Evolutionary conservation across 192 early-diverging fungal species (phyloP).

Genomic region (Physocladia obscura): DNA sequence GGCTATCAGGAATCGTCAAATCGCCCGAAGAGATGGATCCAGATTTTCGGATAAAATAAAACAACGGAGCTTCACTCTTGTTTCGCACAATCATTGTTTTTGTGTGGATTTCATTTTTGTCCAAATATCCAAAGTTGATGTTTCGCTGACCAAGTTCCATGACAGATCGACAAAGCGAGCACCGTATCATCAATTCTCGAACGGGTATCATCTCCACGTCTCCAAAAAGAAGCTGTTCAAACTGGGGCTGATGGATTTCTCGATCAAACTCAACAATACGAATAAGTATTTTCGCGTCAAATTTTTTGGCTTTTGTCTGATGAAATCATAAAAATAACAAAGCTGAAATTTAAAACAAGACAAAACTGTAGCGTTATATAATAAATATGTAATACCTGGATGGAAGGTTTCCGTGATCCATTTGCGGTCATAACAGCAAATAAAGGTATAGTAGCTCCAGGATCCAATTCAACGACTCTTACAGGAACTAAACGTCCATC

Average conservation of each 20-base stretch:
- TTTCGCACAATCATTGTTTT: conserved; percentile 90
- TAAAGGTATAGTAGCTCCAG: conserved; percentile 65
- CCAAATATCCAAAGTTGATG: conserved; percentile 93
- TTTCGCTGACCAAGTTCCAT: conserved; percentile 95
- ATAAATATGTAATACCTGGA: no score
- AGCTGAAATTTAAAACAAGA: neutral
- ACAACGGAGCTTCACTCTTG: conserved; percentile 80
- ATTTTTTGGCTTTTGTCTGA: conserved; percentile 69
- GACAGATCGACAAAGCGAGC: conserved; percentile 76
- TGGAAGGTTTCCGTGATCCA: conserved; percentile 51
- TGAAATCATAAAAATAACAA: neutral
- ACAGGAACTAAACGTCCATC: conserved; percentile 68
- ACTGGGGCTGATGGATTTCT: conserved; percentile 77
- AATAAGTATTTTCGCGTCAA: conserved; percentile 82
- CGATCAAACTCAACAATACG: conserved; percentile 83
- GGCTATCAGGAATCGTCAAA: conserved; percentile 73
- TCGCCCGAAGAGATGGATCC: conserved; percentile 94
- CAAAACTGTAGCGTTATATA: no score
- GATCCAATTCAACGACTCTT: conserved; percentile 60
- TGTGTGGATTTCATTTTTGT: conserved; percentile 77
- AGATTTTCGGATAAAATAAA: conserved; percentile 91
- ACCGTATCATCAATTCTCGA: conserved; percentile 86
- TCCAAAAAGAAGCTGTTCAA: conserved; percentile 66
- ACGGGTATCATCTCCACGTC: conserved; percentile 70
- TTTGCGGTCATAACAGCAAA: conserved; percentile 74